A percentile compares a stretch with the other conserved stretches of the same genome.
Evolutionary conservation across 1,284 basidiomycete species (phyloP).

Genomic region (Ceratobasidium sp.): DNA sequence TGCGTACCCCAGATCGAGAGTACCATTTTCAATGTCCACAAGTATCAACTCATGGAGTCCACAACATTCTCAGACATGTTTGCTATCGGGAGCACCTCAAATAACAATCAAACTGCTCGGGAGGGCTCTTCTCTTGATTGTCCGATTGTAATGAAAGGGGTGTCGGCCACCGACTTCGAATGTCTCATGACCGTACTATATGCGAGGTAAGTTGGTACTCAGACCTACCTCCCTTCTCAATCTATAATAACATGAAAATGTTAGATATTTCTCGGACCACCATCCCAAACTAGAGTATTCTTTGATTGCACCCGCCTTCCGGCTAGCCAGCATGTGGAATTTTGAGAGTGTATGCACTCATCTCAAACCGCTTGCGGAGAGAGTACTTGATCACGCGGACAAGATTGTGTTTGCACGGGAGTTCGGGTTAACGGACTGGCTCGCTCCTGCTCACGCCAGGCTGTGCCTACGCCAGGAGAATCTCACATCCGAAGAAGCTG

Average conservation of each 20-base stretch:
- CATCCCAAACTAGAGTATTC: not conserved
- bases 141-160: conserved; percentile 9
- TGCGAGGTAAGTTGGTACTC: conserved; percentile 7
- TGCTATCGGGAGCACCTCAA: not conserved
- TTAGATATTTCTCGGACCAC: conserved; percentile 1
- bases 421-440: conserved; percentile 38
- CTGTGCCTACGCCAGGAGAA: conserved; percentile 30
- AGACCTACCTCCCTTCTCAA: too few species aligned
- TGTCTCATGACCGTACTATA: conserved; percentile 6
- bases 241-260: too few species aligned
- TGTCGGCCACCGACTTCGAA: conserved; percentile 7
- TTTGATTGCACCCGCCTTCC: conserved; percentile 37
- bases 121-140: conserved; percentile 14
- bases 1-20: conserved; percentile 54
- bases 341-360: conserved; percentile 30
- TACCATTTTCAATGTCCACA: conserved; percentile 55
- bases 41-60: conserved; percentile 1
- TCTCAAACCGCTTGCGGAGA: conserved; percentile 11
- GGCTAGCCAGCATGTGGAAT: conserved; percentile 45
- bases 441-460: conserved; percentile 17
- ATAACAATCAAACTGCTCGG: not conserved
- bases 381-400: conserved; percentile 12
- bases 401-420: conserved; percentile 39
- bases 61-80: conserved; percentile 1
- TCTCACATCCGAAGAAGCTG: conserved; percentile 33